Conservation (phyloP, 371 early-diverging fungal genomes). For the Actinomortierella ambigua region DNA sequence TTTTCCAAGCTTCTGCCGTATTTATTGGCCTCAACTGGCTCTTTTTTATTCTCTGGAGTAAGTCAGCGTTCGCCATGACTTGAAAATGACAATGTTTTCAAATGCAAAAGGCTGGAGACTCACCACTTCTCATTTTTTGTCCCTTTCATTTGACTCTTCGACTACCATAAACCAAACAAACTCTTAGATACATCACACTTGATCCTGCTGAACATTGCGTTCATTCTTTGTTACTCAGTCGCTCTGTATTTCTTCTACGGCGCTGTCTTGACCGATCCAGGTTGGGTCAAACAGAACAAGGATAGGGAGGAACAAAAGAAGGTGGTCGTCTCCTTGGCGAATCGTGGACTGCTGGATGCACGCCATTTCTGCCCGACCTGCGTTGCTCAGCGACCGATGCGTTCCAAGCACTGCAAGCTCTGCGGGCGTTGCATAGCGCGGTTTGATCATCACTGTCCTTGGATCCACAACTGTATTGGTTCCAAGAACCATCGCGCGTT, state of each 20-base stretch:
- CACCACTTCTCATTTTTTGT: not conserved
- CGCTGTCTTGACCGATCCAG: constrained; percentile 81
- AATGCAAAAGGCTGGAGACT: too few relatives aligned
- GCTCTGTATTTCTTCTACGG: constrained; percentile 77
- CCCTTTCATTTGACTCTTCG: not conserved
- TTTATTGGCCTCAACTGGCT: constrained; percentile 72
- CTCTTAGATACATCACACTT: constrained; percentile 66
- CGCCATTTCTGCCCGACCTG: constrained; percentile 87
- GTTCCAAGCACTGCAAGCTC: constrained; percentile 97
- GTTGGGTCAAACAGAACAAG: constrained; percentile 66
- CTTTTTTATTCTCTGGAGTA: constrained; percentile 31
- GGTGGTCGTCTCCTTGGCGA: constrained; percentile 69
- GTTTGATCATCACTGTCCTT: constrained; percentile 99
- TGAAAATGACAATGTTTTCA: too few relatives aligned
- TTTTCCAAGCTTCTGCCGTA: constrained; percentile 85
- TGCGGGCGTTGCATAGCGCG: constrained; percentile 97
- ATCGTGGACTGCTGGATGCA: constrained; percentile 70
- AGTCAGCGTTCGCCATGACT: too few relatives aligned
- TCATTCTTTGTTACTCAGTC: constrained; percentile 56
- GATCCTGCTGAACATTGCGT: constrained; percentile 63
- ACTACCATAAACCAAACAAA: not conserved
- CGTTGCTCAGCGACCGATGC: constrained; percentile 82
- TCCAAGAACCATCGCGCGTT: constrained; percentile 86
- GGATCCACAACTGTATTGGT: constrained; percentile 93
- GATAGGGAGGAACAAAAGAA: constrained; percentile 52